These are phyloP conservation scores for Chrysoporthe puriensis DNA, from an alignment of 2,329 filamentous ascomycete species.

Conservation along the genomic window DNA sequence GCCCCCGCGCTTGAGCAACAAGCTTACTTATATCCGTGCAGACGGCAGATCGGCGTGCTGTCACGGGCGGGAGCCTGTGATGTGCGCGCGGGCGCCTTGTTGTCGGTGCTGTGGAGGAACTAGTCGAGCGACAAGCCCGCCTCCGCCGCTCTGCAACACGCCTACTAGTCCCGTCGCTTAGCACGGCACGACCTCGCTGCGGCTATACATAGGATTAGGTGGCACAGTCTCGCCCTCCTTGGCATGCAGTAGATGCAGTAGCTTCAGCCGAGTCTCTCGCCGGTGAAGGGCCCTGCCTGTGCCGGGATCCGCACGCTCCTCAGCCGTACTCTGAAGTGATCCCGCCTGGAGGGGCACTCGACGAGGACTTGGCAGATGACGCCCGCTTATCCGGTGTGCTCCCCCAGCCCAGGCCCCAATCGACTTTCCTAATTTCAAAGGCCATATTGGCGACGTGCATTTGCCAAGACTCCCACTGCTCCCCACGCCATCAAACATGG, in stretches of 20 bases:
- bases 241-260: slow-evolving; percentile 16
- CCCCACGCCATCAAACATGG: not conserved
- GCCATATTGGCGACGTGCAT: slow-evolving; percentile 10
- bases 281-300: not conserved
- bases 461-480: slow-evolving; percentile 18
- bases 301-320: not conserved
- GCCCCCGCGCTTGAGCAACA: not conserved
- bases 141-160: not conserved
- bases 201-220: not conserved
- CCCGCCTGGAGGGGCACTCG: not conserved
- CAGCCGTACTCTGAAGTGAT: not conserved
- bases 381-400: not conserved
- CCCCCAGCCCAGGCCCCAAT: not conserved
- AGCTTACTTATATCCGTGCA: not conserved
- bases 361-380: not conserved
- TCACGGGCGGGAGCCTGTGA: too few species aligned
- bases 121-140: not conserved
- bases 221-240: slow-evolving; percentile 4
- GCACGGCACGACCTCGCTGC: not conserved
- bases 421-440: not conserved
- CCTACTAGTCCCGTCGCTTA: not conserved
- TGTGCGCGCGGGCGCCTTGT: not conserved
- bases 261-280: not conserved
- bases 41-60: not conserved
- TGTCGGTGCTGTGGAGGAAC: not conserved